Conservation (phyloP, 192 early-diverging fungal species). For the Coemansia aciculifera region DNA sequence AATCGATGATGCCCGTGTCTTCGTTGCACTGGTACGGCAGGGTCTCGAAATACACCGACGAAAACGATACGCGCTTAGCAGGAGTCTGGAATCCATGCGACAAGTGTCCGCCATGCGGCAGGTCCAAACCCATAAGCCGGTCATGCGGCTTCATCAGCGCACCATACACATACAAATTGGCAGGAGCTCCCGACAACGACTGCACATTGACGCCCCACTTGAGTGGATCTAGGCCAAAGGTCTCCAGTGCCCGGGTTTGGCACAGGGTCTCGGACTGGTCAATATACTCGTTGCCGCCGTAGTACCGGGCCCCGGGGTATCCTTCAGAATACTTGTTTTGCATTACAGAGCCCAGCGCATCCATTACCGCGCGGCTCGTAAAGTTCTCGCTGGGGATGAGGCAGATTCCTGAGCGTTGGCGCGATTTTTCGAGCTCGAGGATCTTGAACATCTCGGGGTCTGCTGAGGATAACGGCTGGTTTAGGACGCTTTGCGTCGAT, state of each 20-base stretch:
- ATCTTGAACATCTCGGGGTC: conserved; percentile 94
- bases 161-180: conserved; percentile 96
- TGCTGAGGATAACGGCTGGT: conserved; percentile 67
- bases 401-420: conserved; percentile 90
- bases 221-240: conserved; percentile 76
- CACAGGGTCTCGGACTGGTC: conserved; percentile 93
- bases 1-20: conserved; percentile 88
- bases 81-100: conserved; percentile 98
- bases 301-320: conserved; percentile 95
- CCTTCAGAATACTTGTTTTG: conserved; percentile 99
- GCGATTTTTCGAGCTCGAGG: conserved; percentile 91
- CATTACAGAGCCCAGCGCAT: conserved; percentile 95
- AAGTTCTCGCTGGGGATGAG: conserved; percentile 99
- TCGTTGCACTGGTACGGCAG: conserved; percentile 93
- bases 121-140: conserved; percentile 96
- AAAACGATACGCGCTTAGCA: conserved; percentile 94
- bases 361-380: conserved; percentile 94
- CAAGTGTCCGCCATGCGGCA: conserved; percentile 97
- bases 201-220: conserved; percentile 99
- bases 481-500: conserved; percentile 59
- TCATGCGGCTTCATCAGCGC: conserved; percentile 96
- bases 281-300: conserved; percentile 98
- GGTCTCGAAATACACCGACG: conserved; percentile 95
- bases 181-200: conserved; percentile 91
- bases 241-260: conserved; percentile 93